Evolutionary conservation across 2,329 filamentous ascomycete genomes (phyloP), one percentile per base, ranked within the genome.

Genomic region (Phaeosphaeria sp.): DNA sequence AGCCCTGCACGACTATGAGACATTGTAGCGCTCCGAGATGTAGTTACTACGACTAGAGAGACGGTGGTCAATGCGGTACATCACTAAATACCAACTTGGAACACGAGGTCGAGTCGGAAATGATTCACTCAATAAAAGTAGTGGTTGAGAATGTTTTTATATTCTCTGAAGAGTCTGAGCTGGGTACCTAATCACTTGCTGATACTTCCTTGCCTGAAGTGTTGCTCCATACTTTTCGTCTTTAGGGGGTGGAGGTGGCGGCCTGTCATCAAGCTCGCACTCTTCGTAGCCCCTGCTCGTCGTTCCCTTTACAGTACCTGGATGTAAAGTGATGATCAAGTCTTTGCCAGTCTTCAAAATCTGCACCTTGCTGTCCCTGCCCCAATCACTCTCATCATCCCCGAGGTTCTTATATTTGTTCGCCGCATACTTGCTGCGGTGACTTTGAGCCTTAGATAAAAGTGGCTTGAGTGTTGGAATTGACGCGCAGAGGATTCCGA

Each of bases 401-500:
- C 52, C 54, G n/a, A 54, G 33, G 18, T 36, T 20, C 10, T 27
- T n/a, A 22, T 52, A 46, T 20, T 58, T 59, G 10, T 54, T 39
- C 22, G 63, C 43, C 10, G 58, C 63, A 23, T 65, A 46, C 33
- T 55, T 54, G 11, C 64, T 69, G 15, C 66, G 62, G 2, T 60
- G 53, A 17, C 65, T 56, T 43, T 68, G 65, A 2, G 63, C 55
- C 49, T 56, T 63, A 3, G 63, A 66, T 10, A 72, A 51, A 17
- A 97, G 82, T 2, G 93, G 93, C 72, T 96, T 96, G 52, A 97
- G 80, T 0, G 90, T 93, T 2, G 93, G 93, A 18, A 96, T 89
- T 65, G 91, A 96, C 39, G 90, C 93, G 72, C 92, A 96, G 52
- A 92, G 87, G 63, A 97, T 92, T n/a, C 91, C 93, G 2, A 95